Base-by-base conservation (phyloP, 768 basidiomycete genomes). In the Boletus tylopilopsis region DNA sequence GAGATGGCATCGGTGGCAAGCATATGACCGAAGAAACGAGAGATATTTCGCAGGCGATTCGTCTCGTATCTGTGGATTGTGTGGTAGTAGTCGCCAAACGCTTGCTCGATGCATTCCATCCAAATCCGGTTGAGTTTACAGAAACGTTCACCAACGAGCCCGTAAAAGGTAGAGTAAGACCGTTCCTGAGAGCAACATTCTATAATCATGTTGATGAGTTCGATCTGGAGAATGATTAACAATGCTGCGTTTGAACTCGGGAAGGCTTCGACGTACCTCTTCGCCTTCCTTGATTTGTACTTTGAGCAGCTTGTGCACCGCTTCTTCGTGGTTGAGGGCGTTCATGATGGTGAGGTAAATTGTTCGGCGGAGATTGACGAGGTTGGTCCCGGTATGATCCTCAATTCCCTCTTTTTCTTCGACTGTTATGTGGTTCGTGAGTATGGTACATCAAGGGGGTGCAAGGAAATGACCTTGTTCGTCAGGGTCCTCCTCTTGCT, bases 281-380 rank as follows among this genome's bases (percentile, higher is more conserved):
- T 96, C 84, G 1, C 95, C 96, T 63, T 94, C 93, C 46, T 82
- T 75, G 13, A 98, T 72, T 58, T 95, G 87, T 21, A 99, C 82
- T 68, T 95, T 97, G 64, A 98, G 80, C 24, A 99, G 71, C 66
- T 99, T 99, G 71, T 99, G 96, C 0, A 97, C 94, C 0, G 95
- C 95, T 82, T 99, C 96, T 68, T 99, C 96, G 65, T 93, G 96
- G 68, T 91, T 94, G 50, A 97, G 77, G 38, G 94, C 92, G 64
- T 97, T 97, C 95, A 98, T 98, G 75, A 98, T 95, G 0, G 96
- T 96, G 55, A 99, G 72, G 67, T 99, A 99, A 66, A 99, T 98
- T 21, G 82, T 80, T 61, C 94, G 82, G 42, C 96, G 85, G 42
- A 99, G 71, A 68, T 98, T 98, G 67, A 97, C 93, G 47, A 98